A percentile compares a stretch with the other conserved stretches of the same genome.
Conservation (phyloP, 139 green algal genomes). For the Auxenochlorella pyrenoidosa region DNA sequence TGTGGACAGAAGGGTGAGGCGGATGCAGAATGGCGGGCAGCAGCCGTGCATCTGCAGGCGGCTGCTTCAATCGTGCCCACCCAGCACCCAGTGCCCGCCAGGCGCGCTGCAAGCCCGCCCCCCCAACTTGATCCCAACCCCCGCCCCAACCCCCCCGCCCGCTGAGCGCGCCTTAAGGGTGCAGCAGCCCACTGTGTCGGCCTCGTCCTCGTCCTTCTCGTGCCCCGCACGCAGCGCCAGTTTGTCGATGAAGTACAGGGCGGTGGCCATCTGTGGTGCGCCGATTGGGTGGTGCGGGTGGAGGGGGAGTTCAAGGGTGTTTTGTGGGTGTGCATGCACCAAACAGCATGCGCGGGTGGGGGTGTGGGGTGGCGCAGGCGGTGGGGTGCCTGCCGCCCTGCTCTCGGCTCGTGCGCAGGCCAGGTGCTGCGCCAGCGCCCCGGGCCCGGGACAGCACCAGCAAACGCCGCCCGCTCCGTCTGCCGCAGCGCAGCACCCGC, state of each 20-base stretch:
- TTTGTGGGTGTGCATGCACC: no score
- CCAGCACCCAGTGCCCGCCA: not conserved
- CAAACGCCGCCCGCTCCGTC: no score
- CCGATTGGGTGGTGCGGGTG: no score
- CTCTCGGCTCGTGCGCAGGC: no score
- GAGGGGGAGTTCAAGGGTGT: not conserved
- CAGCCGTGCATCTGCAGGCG: not conserved
- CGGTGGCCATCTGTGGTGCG: constrained; percentile 94
- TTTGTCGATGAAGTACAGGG: constrained; percentile 98
- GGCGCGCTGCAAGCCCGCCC: not conserved
- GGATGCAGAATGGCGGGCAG: not conserved
- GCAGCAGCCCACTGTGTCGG: constrained; percentile 98
- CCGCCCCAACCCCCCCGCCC: not conserved
- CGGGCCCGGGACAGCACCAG: no score
- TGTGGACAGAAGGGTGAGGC: not conserved
- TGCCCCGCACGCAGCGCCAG: constrained; percentile 98
- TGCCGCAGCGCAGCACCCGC: no score
- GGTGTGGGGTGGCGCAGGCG: no score
- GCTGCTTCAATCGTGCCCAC: no score
- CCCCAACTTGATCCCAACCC: no score
- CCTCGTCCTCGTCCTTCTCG: constrained; percentile 99
- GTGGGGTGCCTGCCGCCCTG: no score
- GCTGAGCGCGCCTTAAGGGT: constrained; percentile 86
- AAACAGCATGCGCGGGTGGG: no score
- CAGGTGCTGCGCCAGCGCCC: no score